These are phyloP conservation scores for Beauveria brongniartii DNA, from an alignment of 2,329 filamentous ascomycete genomes.

Conservation along the genomic window DNA sequence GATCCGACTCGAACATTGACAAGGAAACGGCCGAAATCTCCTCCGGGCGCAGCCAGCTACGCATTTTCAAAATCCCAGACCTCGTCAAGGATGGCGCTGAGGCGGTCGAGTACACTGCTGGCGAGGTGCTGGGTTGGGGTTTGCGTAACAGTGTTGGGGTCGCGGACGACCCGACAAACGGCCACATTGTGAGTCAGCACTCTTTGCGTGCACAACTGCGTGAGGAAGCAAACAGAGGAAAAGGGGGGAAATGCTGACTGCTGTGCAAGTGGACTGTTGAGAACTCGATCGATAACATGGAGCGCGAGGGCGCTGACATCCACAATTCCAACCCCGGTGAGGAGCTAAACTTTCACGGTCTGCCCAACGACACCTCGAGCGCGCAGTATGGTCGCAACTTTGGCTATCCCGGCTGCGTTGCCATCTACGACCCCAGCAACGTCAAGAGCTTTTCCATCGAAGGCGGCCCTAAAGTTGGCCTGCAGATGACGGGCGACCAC, in stretches of 20 bases:
- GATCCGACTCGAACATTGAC: slow-evolving; percentile 53
- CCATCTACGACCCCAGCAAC: slow-evolving; percentile 40
- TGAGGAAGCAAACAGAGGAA: not conserved
- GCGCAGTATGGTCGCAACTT: slow-evolving; percentile 38
- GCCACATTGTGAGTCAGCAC: slow-evolving; percentile 28
- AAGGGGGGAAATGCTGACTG: not conserved
- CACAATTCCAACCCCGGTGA: slow-evolving; percentile 62
- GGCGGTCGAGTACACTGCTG: slow-evolving; percentile 33
- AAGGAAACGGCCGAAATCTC: slow-evolving; percentile 34
- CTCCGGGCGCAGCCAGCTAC: slow-evolving; percentile 53
- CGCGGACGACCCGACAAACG: slow-evolving; percentile 45
- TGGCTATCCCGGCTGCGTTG: slow-evolving; percentile 56
- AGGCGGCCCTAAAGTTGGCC: slow-evolving; percentile 12
- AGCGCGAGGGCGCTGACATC: slow-evolving; percentile 45
- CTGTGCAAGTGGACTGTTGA: slow-evolving; percentile 44
- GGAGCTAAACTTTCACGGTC: slow-evolving; percentile 63
- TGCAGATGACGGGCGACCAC: slow-evolving; percentile 20
- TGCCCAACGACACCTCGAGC: slow-evolving; percentile 28
- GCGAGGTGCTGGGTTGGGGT: slow-evolving; percentile 50
- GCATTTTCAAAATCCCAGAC: slow-evolving; percentile 32
- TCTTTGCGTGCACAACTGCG: not conserved
- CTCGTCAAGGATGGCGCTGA: slow-evolving; percentile 17
- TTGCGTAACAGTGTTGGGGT: slow-evolving; percentile 63
- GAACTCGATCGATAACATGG: slow-evolving; percentile 56
- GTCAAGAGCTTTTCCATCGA: slow-evolving; percentile 23